Evolutionary conservation across 257 asterid genomes (phyloP).

Genomic region (Mitragyna speciosa): DNA sequence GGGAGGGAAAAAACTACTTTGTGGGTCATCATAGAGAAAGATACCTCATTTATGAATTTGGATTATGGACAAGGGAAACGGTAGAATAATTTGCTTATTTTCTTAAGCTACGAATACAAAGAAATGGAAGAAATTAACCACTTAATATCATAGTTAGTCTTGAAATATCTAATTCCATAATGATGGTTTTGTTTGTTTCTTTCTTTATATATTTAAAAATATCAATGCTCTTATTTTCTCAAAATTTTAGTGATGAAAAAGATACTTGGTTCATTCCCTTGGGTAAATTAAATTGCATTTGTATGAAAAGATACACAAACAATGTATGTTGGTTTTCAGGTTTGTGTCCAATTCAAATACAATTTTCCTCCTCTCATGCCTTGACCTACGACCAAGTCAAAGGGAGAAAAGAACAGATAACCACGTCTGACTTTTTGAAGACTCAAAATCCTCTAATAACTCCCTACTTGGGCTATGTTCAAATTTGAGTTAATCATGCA

Average conservation of each 20-base stretch:
- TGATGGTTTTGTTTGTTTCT: neutral
- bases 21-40: neutral
- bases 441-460: neutral
- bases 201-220: neutral
- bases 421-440: conserved; percentile 5
- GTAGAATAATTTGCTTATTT: neutral
- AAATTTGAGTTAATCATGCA: neutral
- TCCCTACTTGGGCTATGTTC: neutral
- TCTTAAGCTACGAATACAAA: neutral
- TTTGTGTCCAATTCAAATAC: conserved; percentile 2
- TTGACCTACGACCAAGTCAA: conserved; percentile 13
- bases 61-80: neutral
- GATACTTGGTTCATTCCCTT: neutral
- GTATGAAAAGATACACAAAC: neutral
- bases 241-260: neutral
- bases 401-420: neutral
- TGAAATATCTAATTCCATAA: neutral
- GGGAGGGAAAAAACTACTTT: neutral
- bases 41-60: neutral
- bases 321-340: neutral
- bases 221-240: neutral
- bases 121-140: neutral
- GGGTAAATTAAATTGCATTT: neutral
- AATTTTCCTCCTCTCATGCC: neutral
- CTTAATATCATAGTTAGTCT: neutral